Conservation (phyloP, 2,329 filamentous ascomycete genomes). For the Boeremia lycopersici region DNA sequence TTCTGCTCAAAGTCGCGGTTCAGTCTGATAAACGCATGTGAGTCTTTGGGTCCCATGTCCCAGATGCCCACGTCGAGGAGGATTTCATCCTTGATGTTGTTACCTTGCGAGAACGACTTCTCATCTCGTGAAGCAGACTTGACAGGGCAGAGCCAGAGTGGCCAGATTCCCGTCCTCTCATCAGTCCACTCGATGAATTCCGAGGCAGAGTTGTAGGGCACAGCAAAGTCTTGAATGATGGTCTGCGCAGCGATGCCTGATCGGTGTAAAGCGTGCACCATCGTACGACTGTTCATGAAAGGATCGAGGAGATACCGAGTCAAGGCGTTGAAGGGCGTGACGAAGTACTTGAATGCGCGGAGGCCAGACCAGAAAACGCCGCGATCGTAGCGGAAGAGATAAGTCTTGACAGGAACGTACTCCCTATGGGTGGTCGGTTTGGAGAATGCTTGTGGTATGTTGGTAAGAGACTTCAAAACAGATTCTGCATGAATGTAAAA, state of each 20-base stretch:
- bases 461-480: conserved; percentile 20
- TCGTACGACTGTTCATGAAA: conserved; percentile 65
- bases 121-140: conserved; percentile 34
- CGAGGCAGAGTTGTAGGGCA: conserved; percentile 60
- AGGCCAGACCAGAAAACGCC: conserved; percentile 69
- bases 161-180: conserved; percentile 57
- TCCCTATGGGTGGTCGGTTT: conserved; percentile 38
- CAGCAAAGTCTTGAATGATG: conserved; percentile 67
- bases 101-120: conserved; percentile 39
- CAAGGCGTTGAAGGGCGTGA: conserved; percentile 64
- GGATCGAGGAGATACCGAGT: conserved; percentile 65
- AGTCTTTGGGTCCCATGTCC: conserved; percentile 71
- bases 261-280: conserved; percentile 68
- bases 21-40: conserved; percentile 65
- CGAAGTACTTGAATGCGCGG: conserved; percentile 66
- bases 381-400: conserved; percentile 67
- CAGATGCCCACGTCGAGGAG: conserved; percentile 67
- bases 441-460: conserved; percentile 1
- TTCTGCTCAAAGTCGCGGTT: conserved; percentile 77
- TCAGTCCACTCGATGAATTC: conserved; percentile 62
- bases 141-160: conserved; percentile 65
- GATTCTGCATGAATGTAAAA: conserved; percentile 71
- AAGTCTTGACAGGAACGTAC: conserved; percentile 56
- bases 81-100: conserved; percentile 36
- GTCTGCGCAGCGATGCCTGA: conserved; percentile 62